A percentile compares a stretch with the other conserved stretches of the same genome.
Evolutionary conservation across 73 alveolate species (phyloP).

Genomic region (Paramecium caudatum): DNA sequence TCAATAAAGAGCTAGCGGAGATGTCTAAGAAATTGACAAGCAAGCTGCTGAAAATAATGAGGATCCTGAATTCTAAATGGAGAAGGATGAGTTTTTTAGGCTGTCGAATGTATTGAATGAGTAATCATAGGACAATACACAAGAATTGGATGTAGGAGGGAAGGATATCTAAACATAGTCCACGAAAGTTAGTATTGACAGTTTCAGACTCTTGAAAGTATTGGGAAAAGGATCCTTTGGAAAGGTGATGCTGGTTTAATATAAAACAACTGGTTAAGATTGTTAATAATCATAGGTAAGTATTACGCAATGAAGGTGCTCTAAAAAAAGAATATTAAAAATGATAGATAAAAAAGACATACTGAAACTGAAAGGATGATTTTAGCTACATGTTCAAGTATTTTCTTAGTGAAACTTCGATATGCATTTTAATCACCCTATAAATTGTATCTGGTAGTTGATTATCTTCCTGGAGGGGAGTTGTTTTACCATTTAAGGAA

Average conservation of each 20-base stretch:
- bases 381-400: slow-evolving; percentile 83
- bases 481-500: slow-evolving; percentile 86
- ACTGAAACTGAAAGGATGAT: slow-evolving; percentile 86
- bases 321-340: slow-evolving; percentile 68
- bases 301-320: slow-evolving; percentile 85
- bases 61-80: slow-evolving; percentile 53
- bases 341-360: slow-evolving; percentile 79
- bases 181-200: slow-evolving; percentile 59
- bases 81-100: slow-evolving; percentile 1
- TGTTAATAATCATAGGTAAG: neutral
- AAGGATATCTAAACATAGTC: neutral
- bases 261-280: slow-evolving; percentile 44
- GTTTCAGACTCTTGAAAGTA: slow-evolving; percentile 76
- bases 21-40: neutral
- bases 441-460: slow-evolving; percentile 89
- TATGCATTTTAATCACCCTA: slow-evolving; percentile 91
- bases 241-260: slow-evolving; percentile 80
- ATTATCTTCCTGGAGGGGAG: slow-evolving; percentile 92
- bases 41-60: neutral
- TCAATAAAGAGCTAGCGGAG: slow-evolving; percentile 48
- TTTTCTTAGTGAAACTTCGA: slow-evolving; percentile 85
- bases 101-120: slow-evolving; percentile 22
- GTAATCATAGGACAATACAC: neutral
- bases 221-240: slow-evolving; percentile 87
- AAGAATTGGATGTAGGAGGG: slow-evolving; percentile 14